Base-by-base conservation (phyloP, 208 protist species). In the Acanthamoeba comandoni region DNA sequence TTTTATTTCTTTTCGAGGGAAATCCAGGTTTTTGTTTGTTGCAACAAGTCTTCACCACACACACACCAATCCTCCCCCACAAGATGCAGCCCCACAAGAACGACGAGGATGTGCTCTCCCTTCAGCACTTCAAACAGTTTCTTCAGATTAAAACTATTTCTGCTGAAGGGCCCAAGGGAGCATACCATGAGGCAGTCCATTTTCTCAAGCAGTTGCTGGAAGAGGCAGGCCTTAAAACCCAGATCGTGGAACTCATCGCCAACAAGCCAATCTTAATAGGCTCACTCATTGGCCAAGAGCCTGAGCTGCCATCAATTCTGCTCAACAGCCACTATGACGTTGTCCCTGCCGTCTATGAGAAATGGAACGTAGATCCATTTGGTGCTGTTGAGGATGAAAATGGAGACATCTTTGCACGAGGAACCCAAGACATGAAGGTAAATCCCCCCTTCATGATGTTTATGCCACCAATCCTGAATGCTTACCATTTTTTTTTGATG, bases 291-390 rank as follows among this genome's bases (percentile, higher is more conserved):
- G 95, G 95, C 39, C n/a, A 9, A 19, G 92, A 95, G 29, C 88
- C 87, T 12, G 49, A 5, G 15, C 93, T 96, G 52, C 93, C 93
- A 15, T 79, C 92, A 19, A 57, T 97, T 31, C 57, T 96, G 24
- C 91, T 97, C 49, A 97, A 97, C 92, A 92, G 75, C n/a, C 96
- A 97, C 94, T 95, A 91, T 15, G 96, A 97, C 80, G 96, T 97
- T 13, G 96, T 97, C 52, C 94, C 96, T 19, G 96, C 94, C 24
- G 65, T 94, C 19, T 19, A 12, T 3, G 91, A 91, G 9, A 0
- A 91, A 24, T 96, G 95, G 95, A 89, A 57, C 75, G 48, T 26
- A 17, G 84, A 94, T 1, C 92, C 92, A 26, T 93, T 94, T 22
- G 62, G 43, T 43, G 91, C 84, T 5, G 26, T 82, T 9, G 93